These are phyloP conservation scores for Pinus taeda DNA, from an alignment of 75 land plant species.

Conservation along the genomic window DNA sequence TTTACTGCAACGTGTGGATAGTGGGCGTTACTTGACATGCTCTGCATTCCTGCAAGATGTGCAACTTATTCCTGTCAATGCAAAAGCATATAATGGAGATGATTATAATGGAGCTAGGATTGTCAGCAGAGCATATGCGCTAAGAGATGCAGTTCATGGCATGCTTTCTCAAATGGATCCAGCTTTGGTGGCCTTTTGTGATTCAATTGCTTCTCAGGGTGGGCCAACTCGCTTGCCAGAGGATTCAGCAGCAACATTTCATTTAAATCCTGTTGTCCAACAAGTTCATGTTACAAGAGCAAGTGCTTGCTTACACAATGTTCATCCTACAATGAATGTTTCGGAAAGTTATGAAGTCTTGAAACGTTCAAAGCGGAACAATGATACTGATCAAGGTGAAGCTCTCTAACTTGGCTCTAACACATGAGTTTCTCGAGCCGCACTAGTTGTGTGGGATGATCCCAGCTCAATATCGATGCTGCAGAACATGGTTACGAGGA, in stretches of 20 bases:
- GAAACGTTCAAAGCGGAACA: too few relatives aligned
- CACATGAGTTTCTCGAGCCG: too few relatives aligned
- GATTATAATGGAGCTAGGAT: constrained; percentile 89
- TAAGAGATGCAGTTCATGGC: constrained; percentile 88
- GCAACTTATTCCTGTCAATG: constrained; percentile 83
- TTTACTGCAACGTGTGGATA: constrained; percentile 77
- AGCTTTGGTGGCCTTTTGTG: constrained; percentile 76
- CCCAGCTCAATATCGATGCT: too few relatives aligned
- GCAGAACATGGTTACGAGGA: too few relatives aligned
- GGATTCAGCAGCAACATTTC: constrained; percentile 26
- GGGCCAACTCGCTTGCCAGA: constrained; percentile 52
- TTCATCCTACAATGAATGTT: constrained; percentile 65
- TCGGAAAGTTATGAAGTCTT: too few relatives aligned
- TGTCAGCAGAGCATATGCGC: constrained; percentile 88
- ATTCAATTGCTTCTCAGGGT: constrained; percentile 78
- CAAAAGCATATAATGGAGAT: constrained; percentile 91
- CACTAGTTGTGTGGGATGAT: too few relatives aligned
- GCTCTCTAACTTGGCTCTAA: too few relatives aligned
- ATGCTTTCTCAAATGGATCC: constrained; percentile 96
- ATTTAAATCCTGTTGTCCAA: constrained; percentile 43
- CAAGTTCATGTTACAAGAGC: constrained; percentile 46
- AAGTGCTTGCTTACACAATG: constrained; percentile 83
- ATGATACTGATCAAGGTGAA: too few relatives aligned
- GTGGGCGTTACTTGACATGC: constrained; percentile 76
- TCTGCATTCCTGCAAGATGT: constrained; percentile 75